Percentiles rank a stretch among this genome's conserved stretches.
Conservation (phyloP, 768 basidiomycete genomes). For the Kockovaella imperatae region DNA sequence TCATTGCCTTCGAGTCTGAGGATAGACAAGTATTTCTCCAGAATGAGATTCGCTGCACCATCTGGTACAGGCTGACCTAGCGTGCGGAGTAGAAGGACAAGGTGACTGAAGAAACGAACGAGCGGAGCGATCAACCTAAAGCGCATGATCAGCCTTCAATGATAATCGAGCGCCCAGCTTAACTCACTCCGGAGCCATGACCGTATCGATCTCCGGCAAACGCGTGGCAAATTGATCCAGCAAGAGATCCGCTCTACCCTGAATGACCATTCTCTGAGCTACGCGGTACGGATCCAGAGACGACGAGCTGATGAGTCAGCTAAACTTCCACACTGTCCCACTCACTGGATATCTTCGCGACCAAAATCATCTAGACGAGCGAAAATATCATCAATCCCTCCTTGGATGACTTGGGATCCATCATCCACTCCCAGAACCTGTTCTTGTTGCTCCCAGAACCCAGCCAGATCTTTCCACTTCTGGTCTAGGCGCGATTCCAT, state of each 20-base stretch:
- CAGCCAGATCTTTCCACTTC: constrained; percentile 48
- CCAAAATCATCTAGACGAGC: constrained; percentile 34
- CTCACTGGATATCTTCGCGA: constrained; percentile 37
- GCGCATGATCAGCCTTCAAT: constrained; percentile 7
- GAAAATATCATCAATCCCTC: constrained; percentile 44
- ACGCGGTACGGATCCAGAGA: constrained; percentile 44
- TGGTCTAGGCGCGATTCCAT: constrained; percentile 58
- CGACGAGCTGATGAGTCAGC: constrained; percentile 16
- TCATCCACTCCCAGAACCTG: constrained; percentile 44
- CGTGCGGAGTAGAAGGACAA: constrained; percentile 79
- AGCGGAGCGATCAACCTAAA: constrained; percentile 50
- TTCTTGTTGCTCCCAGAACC: constrained; percentile 70
- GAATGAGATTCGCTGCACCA: constrained; percentile 65
- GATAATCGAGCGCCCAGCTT: not conserved
- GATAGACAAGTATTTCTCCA: constrained; percentile 80
- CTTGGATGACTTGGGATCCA: constrained; percentile 58
- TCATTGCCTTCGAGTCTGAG: constrained; percentile 76
- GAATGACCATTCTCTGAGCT: constrained; percentile 45
- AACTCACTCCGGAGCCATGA: constrained; percentile 43
- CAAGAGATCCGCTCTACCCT: constrained; percentile 53
- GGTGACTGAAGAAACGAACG: constrained; percentile 77
- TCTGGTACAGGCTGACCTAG: constrained; percentile 69
- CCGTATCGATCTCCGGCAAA: constrained; percentile 28
- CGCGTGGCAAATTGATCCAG: constrained; percentile 53
- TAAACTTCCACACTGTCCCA: not conserved